These are phyloP conservation scores for Furcasterigmium furcatum DNA, from an alignment of 2,329 filamentous ascomycete species.

Conservation along the genomic window DNA sequence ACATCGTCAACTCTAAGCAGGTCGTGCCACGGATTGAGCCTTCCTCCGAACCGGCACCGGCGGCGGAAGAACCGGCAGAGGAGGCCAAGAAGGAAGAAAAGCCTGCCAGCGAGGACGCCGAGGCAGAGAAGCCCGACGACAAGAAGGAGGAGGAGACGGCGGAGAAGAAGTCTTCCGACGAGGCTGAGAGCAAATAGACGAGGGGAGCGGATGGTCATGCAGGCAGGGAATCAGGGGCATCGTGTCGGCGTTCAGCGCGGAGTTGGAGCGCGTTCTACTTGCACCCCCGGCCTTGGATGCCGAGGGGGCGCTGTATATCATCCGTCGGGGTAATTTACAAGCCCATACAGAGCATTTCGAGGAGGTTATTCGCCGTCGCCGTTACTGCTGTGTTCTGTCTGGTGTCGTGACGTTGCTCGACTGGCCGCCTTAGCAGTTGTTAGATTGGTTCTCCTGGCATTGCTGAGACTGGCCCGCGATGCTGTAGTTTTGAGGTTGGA, in stretches of 20 bases:
- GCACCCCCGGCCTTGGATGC: constrained; percentile 1
- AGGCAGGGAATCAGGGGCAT: neutral
- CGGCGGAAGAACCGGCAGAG: constrained; percentile 1
- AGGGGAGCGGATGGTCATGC: neutral
- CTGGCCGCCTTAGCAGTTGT: too few species aligned
- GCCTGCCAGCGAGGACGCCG: constrained; percentile 8
- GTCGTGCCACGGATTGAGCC: constrained; percentile 23
- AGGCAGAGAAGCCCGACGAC: constrained; percentile 8
- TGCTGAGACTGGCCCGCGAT: too few species aligned
- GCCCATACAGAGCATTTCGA: too few species aligned
- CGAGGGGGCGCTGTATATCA: neutral
- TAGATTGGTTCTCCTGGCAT: too few species aligned
- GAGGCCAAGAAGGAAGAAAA: constrained; percentile 9
- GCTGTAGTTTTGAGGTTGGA: too few species aligned
- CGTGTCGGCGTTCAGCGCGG: constrained; percentile 1
- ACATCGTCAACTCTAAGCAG: constrained; percentile 60
- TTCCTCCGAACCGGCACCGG: constrained; percentile 1
- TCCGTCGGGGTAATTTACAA: neutral
- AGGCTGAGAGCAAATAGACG: neutral
- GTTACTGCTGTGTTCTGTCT: too few species aligned
- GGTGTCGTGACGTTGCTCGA: too few species aligned
- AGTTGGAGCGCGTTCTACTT: neutral
- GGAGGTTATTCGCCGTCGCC: too few species aligned
- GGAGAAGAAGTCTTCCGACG: constrained; percentile 1
- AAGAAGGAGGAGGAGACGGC: constrained; percentile 1